Evolutionary conservation across 2,329 filamentous ascomycete species (phyloP), one percentile per base, ranked within the genome.

Genomic region (Sordariomycetes sp.): DNA sequence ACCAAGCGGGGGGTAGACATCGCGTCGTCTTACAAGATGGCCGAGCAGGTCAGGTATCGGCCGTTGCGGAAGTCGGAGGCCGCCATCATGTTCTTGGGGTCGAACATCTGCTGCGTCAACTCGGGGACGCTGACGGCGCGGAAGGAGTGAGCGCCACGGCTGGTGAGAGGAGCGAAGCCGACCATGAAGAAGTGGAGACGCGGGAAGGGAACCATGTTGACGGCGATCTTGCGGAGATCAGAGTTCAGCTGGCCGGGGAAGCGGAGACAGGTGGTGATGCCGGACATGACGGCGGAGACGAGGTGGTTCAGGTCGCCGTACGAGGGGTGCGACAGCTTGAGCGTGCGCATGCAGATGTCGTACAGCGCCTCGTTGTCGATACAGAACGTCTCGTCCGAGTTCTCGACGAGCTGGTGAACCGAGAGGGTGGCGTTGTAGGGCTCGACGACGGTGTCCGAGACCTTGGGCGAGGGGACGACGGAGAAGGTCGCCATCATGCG

Each of bases 131-230:
- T 91, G 75, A 97, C 88, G 65, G 94, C 92, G 72, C 94, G 94
- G 92, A 97, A 99, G 66, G 89, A 90, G 82, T 95, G 76, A 65
- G 92, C 87, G 68, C 77, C 77, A 63, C 77, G 77, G 76, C 90
- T 95, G 74, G 94, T 99, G 70, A 99, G 84, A 72, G 94, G 94
- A 76, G 94, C 92, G 74, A 99, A 99, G 75, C 94, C 94, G 74
- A 99, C 94, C 94, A 99, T 99, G 86, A 99, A 99, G 87, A 99
- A 99, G 79, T 99, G 94, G 63, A 99, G 90, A 90, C 94, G 94
- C 66, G 94, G 94, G 89, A 99, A 99, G 62, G 94, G 94, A 77
- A 99, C 94, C 82, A 99, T 99, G 89, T 99, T 99, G 77, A 99
- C 94, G 66, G 94, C 94, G 70, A 99, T 80, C 84, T 99, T 99